These are phyloP conservation scores for Picea abies DNA, from an alignment of 83 land plant genomes.

Conservation along the genomic window DNA sequence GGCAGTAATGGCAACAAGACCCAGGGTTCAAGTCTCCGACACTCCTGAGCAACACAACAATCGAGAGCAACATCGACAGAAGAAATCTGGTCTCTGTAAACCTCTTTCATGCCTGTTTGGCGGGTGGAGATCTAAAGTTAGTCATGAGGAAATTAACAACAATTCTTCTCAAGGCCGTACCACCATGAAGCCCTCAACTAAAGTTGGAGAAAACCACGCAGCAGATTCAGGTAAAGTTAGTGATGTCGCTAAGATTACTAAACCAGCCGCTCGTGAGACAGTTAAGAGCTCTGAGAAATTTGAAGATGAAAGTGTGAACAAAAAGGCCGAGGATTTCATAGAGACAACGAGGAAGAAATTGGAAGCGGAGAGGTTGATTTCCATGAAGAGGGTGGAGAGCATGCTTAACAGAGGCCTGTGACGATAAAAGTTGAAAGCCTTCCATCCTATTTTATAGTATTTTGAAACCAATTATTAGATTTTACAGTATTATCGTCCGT, in stretches of 20 bases:
- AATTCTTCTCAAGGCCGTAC: not conserved
- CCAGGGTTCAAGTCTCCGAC: not conserved
- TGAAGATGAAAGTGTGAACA: not conserved
- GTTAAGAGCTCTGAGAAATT: not conserved
- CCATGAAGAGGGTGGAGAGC: not conserved
- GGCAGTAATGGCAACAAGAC: not conserved
- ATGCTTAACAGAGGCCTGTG: not conserved
- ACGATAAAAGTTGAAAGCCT: not conserved
- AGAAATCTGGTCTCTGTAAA: too few species aligned
- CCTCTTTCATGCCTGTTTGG: not conserved
- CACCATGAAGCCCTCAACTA: not conserved
- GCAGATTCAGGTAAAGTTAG: not conserved
- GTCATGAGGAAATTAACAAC: not conserved
- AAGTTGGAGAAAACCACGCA: not conserved
- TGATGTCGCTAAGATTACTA: not conserved
- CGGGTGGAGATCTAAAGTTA: not conserved
- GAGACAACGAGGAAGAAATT: not conserved
- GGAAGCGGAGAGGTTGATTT: not conserved
- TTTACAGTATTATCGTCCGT: too few species aligned
- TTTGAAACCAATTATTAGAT: too few species aligned
- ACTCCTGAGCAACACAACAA: too few species aligned
- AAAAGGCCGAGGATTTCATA: not conserved
- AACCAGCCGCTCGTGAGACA: too few species aligned
- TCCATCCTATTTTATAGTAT: too few species aligned
- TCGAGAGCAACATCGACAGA: not conserved